Evolutionary conservation across 768 basidiomycete genomes (phyloP), one percentile per base, ranked within the genome.

Genomic region (Rossbeevera mucosa): DNA sequence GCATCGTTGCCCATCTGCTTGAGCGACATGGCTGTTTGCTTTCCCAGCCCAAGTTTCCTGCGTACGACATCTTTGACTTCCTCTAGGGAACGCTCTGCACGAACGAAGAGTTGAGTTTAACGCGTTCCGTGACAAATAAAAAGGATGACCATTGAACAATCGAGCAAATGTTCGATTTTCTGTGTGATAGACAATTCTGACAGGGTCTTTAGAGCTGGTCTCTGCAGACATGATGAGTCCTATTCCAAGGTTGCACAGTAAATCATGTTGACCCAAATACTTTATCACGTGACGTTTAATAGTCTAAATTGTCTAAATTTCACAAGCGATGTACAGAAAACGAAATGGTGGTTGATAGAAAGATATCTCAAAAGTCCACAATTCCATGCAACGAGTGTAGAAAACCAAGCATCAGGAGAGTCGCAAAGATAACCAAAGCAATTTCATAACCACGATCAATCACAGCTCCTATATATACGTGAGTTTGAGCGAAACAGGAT

Each of bases 31-130:
- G 61, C 52, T 5, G 71, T 60, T 42, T 73, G 69, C 0, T 64
- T 51, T 18, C 71, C 55, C 2, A 91, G 71, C 3, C 73, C 72
- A 18, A 91, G 73, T 67, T 90, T 91, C 54, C 70, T 76, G 42
- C 80, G 74, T 24, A 87, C 81, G 5, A 80, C 76, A 25, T 74
- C 65, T 59, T 79, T 81, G 56, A 82, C 74, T 47, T 82, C 79
- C 2, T 74, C 71, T 28, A 90, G 74, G 18, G 84, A 81, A 18
- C 74, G 68, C 58, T 89, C 88, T 91, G 60, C 44, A 22, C 26
- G 22, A 16, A 38, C 31, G 24, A 47, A 44, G 24, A 20, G 28
- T 16, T 47, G 31, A 64, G 52, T 38, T 38, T 18, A 11, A 38
- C 47, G 49, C 29, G n/a, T 50, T 13, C 46, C 14, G 20, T 11